phyloP scores from a whole-genome alignment of 176 grass and related monocot genomes.

The Cenchrus purpureus region DNA sequence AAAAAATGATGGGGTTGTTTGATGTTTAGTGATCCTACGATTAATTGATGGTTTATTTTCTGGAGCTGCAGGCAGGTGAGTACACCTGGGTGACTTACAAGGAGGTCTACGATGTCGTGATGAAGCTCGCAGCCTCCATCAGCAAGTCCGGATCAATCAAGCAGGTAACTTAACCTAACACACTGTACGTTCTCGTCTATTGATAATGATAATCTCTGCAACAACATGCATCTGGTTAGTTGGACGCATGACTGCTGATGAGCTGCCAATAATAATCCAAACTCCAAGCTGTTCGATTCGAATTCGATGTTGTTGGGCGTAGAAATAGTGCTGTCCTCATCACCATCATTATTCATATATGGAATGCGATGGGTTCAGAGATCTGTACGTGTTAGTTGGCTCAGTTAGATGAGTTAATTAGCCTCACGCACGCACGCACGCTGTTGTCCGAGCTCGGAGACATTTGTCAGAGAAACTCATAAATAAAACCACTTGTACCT shows the following conservation, averaged over 20 bases:
- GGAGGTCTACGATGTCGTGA: slow-evolving; percentile 60
- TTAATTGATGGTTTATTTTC: too few relatives aligned
- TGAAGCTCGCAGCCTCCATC: slow-evolving; percentile 71
- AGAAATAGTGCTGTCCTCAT: neutral
- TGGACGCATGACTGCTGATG: neutral
- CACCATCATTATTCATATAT: neutral
- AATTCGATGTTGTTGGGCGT: neutral
- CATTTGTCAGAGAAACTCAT: neutral
- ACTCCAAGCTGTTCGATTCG: neutral
- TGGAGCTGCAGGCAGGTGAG: slow-evolving; percentile 55
- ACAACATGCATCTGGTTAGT: neutral
- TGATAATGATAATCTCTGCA: neutral
- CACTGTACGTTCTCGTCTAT: neutral
- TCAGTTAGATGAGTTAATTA: neutral
- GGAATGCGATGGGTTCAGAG: neutral
- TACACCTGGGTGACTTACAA: slow-evolving; percentile 77
- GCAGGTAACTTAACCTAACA: slow-evolving; percentile 48
- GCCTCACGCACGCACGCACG: neutral
- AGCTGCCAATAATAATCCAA: neutral
- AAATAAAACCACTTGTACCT: neutral
- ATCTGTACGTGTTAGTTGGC: neutral
- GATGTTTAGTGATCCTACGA: too few relatives aligned
- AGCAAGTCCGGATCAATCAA: slow-evolving; percentile 57
- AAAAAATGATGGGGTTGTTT: too few relatives aligned
- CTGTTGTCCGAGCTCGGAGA: neutral